Conservation (phyloP, 108 stramenopile species). For the Asterionellopsis glacialis region DNA sequence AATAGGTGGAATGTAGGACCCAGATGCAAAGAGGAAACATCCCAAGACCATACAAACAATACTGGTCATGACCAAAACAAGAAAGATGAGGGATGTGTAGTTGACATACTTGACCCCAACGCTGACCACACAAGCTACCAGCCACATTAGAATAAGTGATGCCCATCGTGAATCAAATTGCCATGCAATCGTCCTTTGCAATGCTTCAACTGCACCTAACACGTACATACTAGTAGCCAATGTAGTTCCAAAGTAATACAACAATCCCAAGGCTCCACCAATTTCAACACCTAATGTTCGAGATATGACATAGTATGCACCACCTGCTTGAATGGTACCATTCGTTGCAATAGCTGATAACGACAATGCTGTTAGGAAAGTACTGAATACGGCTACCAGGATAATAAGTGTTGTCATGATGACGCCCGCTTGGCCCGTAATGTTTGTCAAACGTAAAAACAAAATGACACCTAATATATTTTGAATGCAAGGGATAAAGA, state of each 20-base stretch:
- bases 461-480: constrained; percentile 83
- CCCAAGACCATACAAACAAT: constrained; percentile 43
- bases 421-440: constrained; percentile 74
- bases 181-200: constrained; percentile 42
- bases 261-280: constrained; percentile 63
- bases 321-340: constrained; percentile 65
- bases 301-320: constrained; percentile 80
- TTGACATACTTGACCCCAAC: constrained; percentile 63
- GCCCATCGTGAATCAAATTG: constrained; percentile 25
- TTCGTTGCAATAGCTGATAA: constrained; percentile 79
- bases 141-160: constrained; percentile 37
- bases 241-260: constrained; percentile 75
- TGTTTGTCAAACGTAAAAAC: constrained; percentile 74
- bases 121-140: constrained; percentile 30
- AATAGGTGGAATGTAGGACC: constrained; percentile 19
- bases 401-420: constrained; percentile 33
- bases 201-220: constrained; percentile 66
- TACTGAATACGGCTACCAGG: constrained; percentile 41
- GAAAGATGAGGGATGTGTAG: constrained; percentile 38
- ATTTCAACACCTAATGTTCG: constrained; percentile 63
- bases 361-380: constrained; percentile 62
- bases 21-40: constrained; percentile 38
- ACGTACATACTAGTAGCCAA: constrained; percentile 59
- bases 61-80: constrained; percentile 41
- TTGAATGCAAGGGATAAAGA: constrained; percentile 74